Evolutionary conservation across 805 yeast species (phyloP), one percentile per base, ranked within the genome.

Genomic region (Starmerella tilneyi): DNA sequence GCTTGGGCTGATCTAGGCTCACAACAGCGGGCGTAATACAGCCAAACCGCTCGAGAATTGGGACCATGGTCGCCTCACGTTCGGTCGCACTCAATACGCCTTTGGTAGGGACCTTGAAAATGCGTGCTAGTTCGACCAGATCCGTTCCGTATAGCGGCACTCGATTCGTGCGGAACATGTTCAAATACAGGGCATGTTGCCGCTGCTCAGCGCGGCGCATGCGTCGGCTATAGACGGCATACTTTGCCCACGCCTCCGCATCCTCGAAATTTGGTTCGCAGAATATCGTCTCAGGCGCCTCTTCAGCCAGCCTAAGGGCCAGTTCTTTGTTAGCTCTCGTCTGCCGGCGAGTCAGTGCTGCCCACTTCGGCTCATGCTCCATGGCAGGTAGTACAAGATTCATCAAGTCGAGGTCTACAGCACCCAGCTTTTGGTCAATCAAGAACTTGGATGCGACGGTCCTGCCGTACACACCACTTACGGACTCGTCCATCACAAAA

Each of bases 11-110:
- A 59, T 86, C 89, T 42, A 83, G 68, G 1, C 84, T 72, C 2
- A 86, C 94, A 4, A 76, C 94, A 3, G 78, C 69, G 0, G 99
- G 98, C 0, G 97, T 92, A 4, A 89, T 73, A 51, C 84, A 89
- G 0, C 94, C 84, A 63, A 71, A 92, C 49, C 80, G 77, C 34
- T 83, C 84, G 47, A 89, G 72, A 0, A 67, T 58, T 27, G 74
- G 76, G 9, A 64, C 60, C 69, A 78, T 67, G 13, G 44, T 38
- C 6, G 46, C 50, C 26, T 64, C 62, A 4, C 67, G 61, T 28
- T 64, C 62, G 1, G 53, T 46, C 3, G 70, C 41, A 0, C 50
- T 28, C 23, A 48, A 41, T 24, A 54, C 53, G 28, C 61, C 54
- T 28, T 32, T 45, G 20, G 22, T 5, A 2, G 53, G 51, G 15